Conservation (phyloP, 225 moss, liverwort and hornwort species). For the Climacium dendroides region DNA sequence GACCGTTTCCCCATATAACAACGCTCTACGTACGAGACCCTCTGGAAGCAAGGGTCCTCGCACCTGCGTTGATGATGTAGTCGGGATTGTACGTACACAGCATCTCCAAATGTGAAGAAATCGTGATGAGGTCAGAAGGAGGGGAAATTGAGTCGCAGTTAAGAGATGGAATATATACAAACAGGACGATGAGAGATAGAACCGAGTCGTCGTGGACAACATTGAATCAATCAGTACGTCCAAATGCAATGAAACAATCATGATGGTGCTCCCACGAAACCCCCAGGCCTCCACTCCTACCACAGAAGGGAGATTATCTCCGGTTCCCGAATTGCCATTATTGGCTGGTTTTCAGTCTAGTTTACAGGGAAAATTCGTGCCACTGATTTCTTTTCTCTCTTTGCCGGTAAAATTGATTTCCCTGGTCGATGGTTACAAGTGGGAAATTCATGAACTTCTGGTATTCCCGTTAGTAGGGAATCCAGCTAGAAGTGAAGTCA, state of each 20-base stretch:
- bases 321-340: no score
- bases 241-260: neutral
- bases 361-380: no score
- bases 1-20: neutral
- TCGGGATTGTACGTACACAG: neutral
- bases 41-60: neutral
- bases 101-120: neutral
- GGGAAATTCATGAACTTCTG: no score
- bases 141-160: neutral
- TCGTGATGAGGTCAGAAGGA: neutral
- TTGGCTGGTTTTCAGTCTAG: no score
- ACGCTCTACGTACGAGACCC: neutral
- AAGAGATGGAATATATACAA: neutral
- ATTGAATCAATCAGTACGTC: neutral
- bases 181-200: neutral
- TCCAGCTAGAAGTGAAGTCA: no score
- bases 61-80: no score
- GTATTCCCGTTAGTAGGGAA: no score
- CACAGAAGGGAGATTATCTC: no score
- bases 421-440: no score
- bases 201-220: neutral
- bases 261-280: neutral
- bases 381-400: no score
- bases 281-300: neutral
- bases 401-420: no score